phyloP scores from a whole-genome alignment of 2,329 filamentous ascomycete species.

The Pseudogymnoascus sp. region DNA sequence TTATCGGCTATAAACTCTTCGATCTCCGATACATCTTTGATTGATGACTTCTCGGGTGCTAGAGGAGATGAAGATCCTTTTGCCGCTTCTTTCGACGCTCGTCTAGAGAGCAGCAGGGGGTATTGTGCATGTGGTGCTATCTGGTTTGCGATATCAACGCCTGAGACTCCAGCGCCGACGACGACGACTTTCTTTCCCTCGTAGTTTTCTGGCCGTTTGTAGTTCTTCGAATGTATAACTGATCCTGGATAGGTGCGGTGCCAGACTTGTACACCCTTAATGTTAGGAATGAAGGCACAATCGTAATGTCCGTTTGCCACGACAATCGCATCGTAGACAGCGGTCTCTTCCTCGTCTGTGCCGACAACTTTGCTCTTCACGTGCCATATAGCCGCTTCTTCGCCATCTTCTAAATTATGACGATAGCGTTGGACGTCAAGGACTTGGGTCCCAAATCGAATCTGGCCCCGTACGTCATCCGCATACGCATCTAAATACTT shows the following conservation, averaged over 20 bases:
- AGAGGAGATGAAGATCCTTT: slow-evolving; percentile 30
- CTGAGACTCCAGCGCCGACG: slow-evolving; percentile 77
- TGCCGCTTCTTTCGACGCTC: slow-evolving; percentile 28
- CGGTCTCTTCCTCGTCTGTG: slow-evolving; percentile 16
- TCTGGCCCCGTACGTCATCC: slow-evolving; percentile 54
- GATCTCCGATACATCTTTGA: slow-evolving; percentile 36
- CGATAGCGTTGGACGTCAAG: slow-evolving; percentile 38
- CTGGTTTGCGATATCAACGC: slow-evolving; percentile 73
- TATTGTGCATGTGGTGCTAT: slow-evolving; percentile 52
- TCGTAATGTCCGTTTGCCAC: slow-evolving; percentile 70
- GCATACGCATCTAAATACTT: slow-evolving; percentile 63
- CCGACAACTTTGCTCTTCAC: slow-evolving; percentile 18
- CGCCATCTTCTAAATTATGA: slow-evolving; percentile 22
- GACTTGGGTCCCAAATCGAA: slow-evolving; percentile 65
- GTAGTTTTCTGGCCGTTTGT: slow-evolving; percentile 58
- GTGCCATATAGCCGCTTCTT: slow-evolving; percentile 23
- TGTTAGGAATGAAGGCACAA: slow-evolving; percentile 56
- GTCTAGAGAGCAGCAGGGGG: slow-evolving; percentile 28
- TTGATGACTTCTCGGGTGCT: slow-evolving; percentile 17
- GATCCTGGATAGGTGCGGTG: slow-evolving; percentile 47
- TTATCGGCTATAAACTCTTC: slow-evolving; percentile 44
- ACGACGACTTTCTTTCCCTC: slow-evolving; percentile 66
- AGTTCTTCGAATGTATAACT: slow-evolving; percentile 72
- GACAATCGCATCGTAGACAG: slow-evolving; percentile 59
- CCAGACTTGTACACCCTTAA: slow-evolving; percentile 52